Evolutionary conservation across 2,329 filamentous ascomycete species (phyloP), one percentile per base, ranked within the genome.

Genomic region (Fusarium sp.): DNA sequence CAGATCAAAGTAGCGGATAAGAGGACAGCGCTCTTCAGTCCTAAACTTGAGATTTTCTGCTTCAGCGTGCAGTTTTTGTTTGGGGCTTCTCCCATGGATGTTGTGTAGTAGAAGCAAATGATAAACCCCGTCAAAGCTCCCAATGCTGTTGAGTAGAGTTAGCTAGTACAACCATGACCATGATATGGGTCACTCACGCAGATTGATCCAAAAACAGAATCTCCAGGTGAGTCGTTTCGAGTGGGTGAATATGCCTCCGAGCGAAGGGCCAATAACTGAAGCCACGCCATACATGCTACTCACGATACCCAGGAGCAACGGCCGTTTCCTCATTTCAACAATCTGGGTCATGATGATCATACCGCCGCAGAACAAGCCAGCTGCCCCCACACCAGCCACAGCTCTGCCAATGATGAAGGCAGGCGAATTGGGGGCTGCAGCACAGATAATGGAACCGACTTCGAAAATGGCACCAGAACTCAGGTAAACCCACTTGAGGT

Each of bases 341-440:
- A 70, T 66, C 10, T 63, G 55, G 0, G 65, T 51, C 9, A 66
- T 30, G 1, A 75, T 65, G 0, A 66, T 65, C 55, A 73, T 57
- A 2, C 68, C 46, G 1, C 70, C 72, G 2, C 68, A 73, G 50
- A 60, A 62, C 0, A 74, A 40, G 0, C 72, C 72, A 0, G 72
- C 57, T 3, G 65, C 70, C 1, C 81, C 82, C 2, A 80, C 39
- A 2, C 81, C 82, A 4, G 81, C 75, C 1, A 83, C 47, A 0
- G 79, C 79, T 16, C 82, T 75, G 0, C 82, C 82, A 0, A 76
- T 65, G n/a, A 83, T 83, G 3, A 83, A 78, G 4, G 76, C 77
- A 6, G 70, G 68, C 2, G 78, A 80, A n/a, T 67, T 78, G 1
- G 78, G 77, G 1, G 77, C 74, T 0, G 67, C 70, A 1, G 75